phyloP scores from a whole-genome alignment of 2,329 filamentous ascomycete genomes.

The Curvularia sp. region DNA sequence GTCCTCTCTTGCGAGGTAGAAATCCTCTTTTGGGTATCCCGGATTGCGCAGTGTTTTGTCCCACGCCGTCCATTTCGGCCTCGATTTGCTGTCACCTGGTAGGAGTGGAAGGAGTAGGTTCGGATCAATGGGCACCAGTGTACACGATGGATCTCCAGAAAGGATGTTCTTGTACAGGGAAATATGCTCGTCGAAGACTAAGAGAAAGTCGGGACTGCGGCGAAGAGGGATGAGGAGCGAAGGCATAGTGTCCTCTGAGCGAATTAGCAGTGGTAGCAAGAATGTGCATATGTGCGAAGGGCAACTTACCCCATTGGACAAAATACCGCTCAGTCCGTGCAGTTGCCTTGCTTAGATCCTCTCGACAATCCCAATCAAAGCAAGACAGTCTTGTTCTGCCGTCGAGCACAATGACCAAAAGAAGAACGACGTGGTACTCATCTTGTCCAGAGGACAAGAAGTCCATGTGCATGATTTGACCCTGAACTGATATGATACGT shows the following conservation, averaged over 20 bases:
- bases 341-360: conserved; percentile 37
- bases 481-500: conserved; percentile 55
- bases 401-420: conserved; percentile 64
- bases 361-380: conserved; percentile 62
- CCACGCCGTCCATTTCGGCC: conserved; percentile 83
- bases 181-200: conserved; percentile 50
- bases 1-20: conserved; percentile 89
- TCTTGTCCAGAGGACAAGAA: conserved; percentile 77
- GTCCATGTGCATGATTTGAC: conserved; percentile 85
- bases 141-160: conserved; percentile 47
- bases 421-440: conserved; percentile 75
- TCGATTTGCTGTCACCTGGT: conserved; percentile 40
- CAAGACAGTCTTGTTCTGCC: conserved; percentile 58
- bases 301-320: conserved; percentile 37
- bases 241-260: conserved; percentile 46
- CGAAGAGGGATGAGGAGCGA: conserved; percentile 53
- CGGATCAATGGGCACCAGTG: conserved; percentile 22
- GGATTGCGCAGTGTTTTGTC: conserved; percentile 72
- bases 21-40: conserved; percentile 71
- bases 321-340: conserved; percentile 37
- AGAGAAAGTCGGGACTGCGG: conserved; percentile 51
- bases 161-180: conserved; percentile 51
- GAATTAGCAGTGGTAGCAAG: conserved; percentile 16
- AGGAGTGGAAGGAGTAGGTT: conserved; percentile 57
- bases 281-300: neutral